phyloP scores from a whole-genome alignment of 768 basidiomycete species.

The Hericium coralloides region DNA sequence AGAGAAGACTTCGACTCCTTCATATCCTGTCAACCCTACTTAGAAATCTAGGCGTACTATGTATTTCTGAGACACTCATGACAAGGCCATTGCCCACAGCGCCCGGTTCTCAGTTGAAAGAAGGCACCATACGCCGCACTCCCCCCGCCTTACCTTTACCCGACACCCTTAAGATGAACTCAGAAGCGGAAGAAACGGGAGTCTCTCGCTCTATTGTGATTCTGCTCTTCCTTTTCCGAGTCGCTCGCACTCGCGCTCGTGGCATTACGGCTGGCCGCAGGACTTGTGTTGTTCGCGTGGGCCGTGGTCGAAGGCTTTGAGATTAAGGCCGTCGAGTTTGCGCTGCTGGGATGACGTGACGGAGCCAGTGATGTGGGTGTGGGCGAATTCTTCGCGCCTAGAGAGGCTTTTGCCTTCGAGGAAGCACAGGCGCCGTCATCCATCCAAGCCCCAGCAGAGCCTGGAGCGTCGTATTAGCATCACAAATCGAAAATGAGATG shows the following conservation, averaged over 20 bases:
- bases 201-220: background rate
- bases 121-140: background rate
- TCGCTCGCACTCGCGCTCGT: background rate
- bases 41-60: too few relatives aligned
- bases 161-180: background rate
- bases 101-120: too few relatives aligned
- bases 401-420: constrained; percentile 2
- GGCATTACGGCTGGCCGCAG: background rate
- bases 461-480: constrained; percentile 19
- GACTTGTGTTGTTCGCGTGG: background rate
- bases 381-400: background rate
- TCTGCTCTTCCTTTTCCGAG: background rate
- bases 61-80: too few relatives aligned
- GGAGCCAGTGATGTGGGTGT: background rate
- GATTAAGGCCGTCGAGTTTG: background rate
- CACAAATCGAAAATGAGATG: too few relatives aligned
- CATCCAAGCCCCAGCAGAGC: constrained; percentile 43
- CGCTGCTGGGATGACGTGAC: background rate
- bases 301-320: background rate
- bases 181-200: constrained; percentile 19
- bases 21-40: background rate
- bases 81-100: too few relatives aligned
- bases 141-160: background rate
- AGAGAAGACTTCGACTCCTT: background rate
- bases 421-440: constrained; percentile 43